Conservation (phyloP, 208 protist species). For the Strigomonas culicis region DNA sequence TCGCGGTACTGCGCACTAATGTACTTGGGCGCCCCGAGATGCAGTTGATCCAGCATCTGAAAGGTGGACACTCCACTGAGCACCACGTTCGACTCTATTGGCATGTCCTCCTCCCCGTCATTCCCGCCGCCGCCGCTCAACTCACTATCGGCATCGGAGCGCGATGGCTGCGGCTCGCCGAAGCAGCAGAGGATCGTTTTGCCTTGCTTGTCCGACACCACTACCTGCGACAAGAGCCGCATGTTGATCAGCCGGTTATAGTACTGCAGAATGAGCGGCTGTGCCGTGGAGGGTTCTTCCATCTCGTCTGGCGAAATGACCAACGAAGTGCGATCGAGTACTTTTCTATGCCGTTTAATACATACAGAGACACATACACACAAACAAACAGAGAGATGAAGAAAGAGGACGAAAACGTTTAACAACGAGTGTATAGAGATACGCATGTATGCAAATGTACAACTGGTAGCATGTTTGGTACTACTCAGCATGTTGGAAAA, state of each 20-base stretch:
- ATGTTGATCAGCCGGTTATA: conserved; percentile 86
- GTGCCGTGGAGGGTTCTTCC: conserved; percentile 1
- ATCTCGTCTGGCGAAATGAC: neutral
- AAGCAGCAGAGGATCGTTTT: conserved; percentile 79
- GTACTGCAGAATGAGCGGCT: conserved; percentile 82
- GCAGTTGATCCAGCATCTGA: conserved; percentile 77
- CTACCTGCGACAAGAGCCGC: conserved; percentile 66
- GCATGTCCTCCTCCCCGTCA: neutral
- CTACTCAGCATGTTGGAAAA: too few relatives aligned
- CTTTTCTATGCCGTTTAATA: neutral
- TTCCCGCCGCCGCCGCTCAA: neutral
- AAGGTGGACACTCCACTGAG: conserved; percentile 75
- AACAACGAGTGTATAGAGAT: too few relatives aligned
- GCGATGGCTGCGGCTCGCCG: conserved; percentile 12
- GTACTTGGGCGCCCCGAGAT: conserved; percentile 56
- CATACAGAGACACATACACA: conserved; percentile 1
- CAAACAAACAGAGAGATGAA: conserved; percentile 4
- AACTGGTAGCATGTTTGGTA: too few relatives aligned
- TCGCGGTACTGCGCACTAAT: conserved; percentile 86
- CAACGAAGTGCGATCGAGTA: neutral
- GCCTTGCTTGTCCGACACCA: conserved; percentile 79
- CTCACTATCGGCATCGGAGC: neutral
- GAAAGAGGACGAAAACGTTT: neutral
- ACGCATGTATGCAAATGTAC: too few relatives aligned
- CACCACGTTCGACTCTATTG: conserved; percentile 77